Conservation (phyloP, 495 filamentous ascomycete species). For the Neurospora sp. region DNA sequence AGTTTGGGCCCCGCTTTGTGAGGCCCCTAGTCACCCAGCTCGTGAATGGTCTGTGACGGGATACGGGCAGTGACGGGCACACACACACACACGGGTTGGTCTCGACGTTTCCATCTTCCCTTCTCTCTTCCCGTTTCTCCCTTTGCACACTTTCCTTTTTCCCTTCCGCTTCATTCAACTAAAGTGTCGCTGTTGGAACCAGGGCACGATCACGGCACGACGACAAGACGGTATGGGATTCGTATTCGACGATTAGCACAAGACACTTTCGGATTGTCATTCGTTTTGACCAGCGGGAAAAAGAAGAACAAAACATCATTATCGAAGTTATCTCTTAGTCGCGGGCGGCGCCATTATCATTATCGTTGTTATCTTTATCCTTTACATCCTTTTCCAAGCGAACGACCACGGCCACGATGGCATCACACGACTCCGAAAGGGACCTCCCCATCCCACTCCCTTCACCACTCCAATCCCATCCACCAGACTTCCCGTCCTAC, state of each 20-base stretch:
- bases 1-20: no score
- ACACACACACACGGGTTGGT: neutral
- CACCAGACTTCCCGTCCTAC: neutral
- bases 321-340: neutral
- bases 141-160: neutral
- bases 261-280: neutral
- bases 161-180: neutral
- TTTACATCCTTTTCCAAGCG: neutral
- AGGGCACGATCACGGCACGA: neutral
- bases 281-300: neutral
- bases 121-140: neutral
- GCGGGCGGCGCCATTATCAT: neutral
- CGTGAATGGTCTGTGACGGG: neutral
- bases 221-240: neutral
- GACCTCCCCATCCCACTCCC: neutral
- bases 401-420: neutral
- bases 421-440: neutral
- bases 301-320: neutral
- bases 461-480: neutral
- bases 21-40: no score
- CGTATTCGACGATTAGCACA: neutral
- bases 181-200: no score
- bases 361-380: neutral
- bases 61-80: neutral
- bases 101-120: neutral